A percentile compares a stretch with the other conserved stretches of the same genome.
Conservation (phyloP, 768 basidiomycete genomes). For the Suillus alpinus region DNA sequence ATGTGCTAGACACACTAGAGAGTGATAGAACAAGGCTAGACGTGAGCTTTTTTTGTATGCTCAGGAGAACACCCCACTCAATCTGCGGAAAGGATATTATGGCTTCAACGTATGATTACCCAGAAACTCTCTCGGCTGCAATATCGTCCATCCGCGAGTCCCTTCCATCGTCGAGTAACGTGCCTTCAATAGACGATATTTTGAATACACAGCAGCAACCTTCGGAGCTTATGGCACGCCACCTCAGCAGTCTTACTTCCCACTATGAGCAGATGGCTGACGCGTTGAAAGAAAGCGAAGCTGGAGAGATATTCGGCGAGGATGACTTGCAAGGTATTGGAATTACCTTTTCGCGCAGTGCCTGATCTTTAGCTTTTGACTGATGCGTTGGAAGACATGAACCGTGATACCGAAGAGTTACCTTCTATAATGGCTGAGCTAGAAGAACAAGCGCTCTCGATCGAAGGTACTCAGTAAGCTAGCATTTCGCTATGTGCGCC, state of each 20-base stretch:
- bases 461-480: conserved; percentile 54
- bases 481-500: conserved; percentile 1
- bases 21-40: conserved; percentile 65
- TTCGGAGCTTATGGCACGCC: conserved; percentile 66
- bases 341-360: neutral
- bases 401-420: conserved; percentile 76
- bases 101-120: conserved; percentile 62
- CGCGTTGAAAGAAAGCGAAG: conserved; percentile 64
- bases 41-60: conserved; percentile 37
- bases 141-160: conserved; percentile 54
- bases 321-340: conserved; percentile 64
- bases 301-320: conserved; percentile 63
- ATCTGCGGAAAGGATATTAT: conserved; percentile 49
- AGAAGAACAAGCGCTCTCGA: conserved; percentile 52
- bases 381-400: conserved; percentile 56
- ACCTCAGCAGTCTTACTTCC: conserved; percentile 65
- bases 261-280: conserved; percentile 79
- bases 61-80: neutral
- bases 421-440: conserved; percentile 72
- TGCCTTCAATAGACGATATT: conserved; percentile 45
- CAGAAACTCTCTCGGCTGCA: conserved; percentile 56
- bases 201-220: conserved; percentile 48
- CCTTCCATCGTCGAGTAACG: conserved; percentile 39
- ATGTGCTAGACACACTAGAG: conserved; percentile 71
- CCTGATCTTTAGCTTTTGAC: neutral